These are phyloP conservation scores for Rhizophagus sp. DNA, from an alignment of 192 early-diverging fungal genomes.

Conservation along the genomic window DNA sequence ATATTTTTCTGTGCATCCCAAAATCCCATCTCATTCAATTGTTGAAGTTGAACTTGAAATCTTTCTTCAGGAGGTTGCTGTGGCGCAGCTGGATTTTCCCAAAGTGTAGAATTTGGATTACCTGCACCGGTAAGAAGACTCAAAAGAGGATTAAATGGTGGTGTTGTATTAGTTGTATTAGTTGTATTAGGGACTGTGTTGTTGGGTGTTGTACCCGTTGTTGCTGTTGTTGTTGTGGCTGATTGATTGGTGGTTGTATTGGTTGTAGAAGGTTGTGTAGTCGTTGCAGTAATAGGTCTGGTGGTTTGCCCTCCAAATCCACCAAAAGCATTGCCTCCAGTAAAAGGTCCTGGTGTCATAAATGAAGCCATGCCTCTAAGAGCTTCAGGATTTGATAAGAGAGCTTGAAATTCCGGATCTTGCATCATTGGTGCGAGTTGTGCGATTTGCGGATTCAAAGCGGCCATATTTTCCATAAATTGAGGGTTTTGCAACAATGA, in stretches of 20 bases:
- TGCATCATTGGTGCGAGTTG: slow-evolving; percentile 80
- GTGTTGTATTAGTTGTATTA: neutral
- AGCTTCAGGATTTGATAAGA: slow-evolving; percentile 84
- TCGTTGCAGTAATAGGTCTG: slow-evolving; percentile 34
- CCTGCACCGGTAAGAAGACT: slow-evolving; percentile 39
- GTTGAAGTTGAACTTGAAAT: slow-evolving; percentile 77
- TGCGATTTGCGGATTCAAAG: slow-evolving; percentile 79
- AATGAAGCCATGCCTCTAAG: slow-evolving; percentile 66
- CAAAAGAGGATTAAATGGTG: slow-evolving; percentile 51
- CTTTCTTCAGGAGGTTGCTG: slow-evolving; percentile 64
- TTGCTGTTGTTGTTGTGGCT: slow-evolving; percentile 25
- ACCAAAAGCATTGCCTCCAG: slow-evolving; percentile 22
- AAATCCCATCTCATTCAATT: slow-evolving; percentile 96
- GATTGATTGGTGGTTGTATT: slow-evolving; percentile 6
- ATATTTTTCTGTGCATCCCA: slow-evolving; percentile 88
- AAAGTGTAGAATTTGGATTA: slow-evolving; percentile 35
- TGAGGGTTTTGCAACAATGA: slow-evolving; percentile 82
- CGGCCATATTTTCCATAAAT: slow-evolving; percentile 81
- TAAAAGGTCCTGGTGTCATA: slow-evolving; percentile 32
- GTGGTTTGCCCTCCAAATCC: slow-evolving; percentile 19
- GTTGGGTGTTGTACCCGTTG: slow-evolving; percentile 26
- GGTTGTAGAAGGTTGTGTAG: slow-evolving; percentile 30
- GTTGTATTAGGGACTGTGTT: slow-evolving; percentile 32
- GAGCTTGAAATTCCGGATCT: slow-evolving; percentile 73
- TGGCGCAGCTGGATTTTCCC: slow-evolving; percentile 27